phyloP scores from a whole-genome alignment of 805 yeast genomes.

The Kodamaea nitidulidarum region DNA sequence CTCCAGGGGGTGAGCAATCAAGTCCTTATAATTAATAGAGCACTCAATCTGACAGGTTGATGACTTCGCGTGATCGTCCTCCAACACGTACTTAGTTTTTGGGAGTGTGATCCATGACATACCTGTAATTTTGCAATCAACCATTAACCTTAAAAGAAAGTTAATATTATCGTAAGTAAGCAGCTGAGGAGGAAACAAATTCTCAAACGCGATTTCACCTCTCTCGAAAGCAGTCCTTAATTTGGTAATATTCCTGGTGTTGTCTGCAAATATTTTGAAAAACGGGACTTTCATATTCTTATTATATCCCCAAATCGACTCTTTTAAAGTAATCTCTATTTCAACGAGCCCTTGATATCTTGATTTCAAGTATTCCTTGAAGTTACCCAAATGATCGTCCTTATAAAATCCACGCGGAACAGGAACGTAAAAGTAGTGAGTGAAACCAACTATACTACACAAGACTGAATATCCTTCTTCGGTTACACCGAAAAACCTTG shows the following conservation, averaged over 20 bases:
- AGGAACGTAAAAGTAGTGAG: slow-evolving; percentile 88
- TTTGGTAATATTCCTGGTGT: slow-evolving; percentile 62
- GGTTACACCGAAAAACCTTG: slow-evolving; percentile 91
- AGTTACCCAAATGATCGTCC: slow-evolving; percentile 46
- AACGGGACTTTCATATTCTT: slow-evolving; percentile 78
- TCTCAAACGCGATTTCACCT: slow-evolving; percentile 67
- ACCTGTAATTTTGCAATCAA: slow-evolving; percentile 88
- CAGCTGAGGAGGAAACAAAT: slow-evolving; percentile 54
- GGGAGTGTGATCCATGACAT: slow-evolving; percentile 98
- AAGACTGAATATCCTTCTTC: slow-evolving; percentile 81
- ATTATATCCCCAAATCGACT: slow-evolving; percentile 90
- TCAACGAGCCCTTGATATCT: slow-evolving; percentile 56
- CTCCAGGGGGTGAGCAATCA: slow-evolving; percentile 80
- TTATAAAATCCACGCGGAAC: slow-evolving; percentile 74
- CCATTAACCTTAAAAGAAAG: slow-evolving; percentile 80
- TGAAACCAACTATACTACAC: slow-evolving; percentile 85
- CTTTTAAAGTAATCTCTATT: slow-evolving; percentile 65
- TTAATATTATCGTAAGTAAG: slow-evolving; percentile 89
- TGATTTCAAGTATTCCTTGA: slow-evolving; percentile 43
- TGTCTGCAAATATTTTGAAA: slow-evolving; percentile 64
- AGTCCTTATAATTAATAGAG: slow-evolving; percentile 57
- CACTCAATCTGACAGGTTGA: slow-evolving; percentile 89
- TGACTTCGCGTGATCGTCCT: slow-evolving; percentile 37
- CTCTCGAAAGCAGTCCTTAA: slow-evolving; percentile 79
- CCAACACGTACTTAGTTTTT: slow-evolving; percentile 56